Evolutionary conservation across 441 rosid species (phyloP).

Genomic region (Aquilaria agallochum): DNA sequence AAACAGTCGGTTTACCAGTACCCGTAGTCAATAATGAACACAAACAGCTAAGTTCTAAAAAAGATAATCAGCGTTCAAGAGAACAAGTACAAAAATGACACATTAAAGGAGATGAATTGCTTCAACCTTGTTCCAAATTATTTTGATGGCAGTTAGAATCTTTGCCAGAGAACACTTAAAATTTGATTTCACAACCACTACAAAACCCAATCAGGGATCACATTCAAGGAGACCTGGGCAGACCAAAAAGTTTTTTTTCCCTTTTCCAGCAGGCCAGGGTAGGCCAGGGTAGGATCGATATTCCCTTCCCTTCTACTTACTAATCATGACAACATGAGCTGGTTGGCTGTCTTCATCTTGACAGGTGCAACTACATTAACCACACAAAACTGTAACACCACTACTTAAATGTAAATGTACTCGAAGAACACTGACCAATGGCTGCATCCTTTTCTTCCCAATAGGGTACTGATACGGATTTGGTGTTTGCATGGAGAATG

Average conservation of each 20-base stretch:
- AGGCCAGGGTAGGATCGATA: too few species aligned
- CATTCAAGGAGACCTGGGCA: too few species aligned
- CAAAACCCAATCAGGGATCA: too few species aligned
- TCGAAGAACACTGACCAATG: slow-evolving; percentile 56
- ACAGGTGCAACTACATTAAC: background rate
- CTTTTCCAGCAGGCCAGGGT: too few species aligned
- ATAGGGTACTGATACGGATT: slow-evolving; percentile 93
- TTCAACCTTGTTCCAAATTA: too few species aligned
- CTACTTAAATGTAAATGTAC: background rate
- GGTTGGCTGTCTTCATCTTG: background rate
- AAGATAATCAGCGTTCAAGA: background rate
- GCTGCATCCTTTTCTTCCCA: slow-evolving; percentile 97
- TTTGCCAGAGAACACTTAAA: too few species aligned
- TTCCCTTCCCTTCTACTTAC: background rate
- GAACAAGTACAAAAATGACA: background rate
- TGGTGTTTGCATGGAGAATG: slow-evolving; percentile 92
- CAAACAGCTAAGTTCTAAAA: background rate
- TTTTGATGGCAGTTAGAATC: too few species aligned
- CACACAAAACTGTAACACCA: background rate
- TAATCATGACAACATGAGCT: background rate
- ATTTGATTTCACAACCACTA: too few species aligned
- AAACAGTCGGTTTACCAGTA: background rate
- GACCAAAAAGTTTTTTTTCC: too few species aligned
- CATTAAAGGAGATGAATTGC: too few species aligned
- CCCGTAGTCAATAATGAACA: background rate